Evolutionary conservation across 2,329 filamentous ascomycete species (phyloP), one percentile per base, ranked within the genome.

Genomic region (Daldinia sp.): DNA sequence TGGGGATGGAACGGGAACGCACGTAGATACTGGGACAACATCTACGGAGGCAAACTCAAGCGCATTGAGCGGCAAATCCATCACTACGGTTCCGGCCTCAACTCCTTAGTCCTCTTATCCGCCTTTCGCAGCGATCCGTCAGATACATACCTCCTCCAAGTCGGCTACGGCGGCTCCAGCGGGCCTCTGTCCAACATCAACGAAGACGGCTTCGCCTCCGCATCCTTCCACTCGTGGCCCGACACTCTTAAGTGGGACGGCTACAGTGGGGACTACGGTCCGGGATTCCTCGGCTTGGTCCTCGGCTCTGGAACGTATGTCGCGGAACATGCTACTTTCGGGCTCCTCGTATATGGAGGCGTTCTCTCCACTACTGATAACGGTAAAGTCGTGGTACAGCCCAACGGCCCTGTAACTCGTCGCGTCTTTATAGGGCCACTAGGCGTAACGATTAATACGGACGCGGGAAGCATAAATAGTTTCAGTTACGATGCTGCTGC

Each of bases 1-100:
- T 89, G 88, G 88, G 88, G 85, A 2, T 89, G 85, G 85, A 88
- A 89, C 58, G 87, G 87, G 12, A 89, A 89, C 68, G 86, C 87
- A 0, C 81, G 88, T 1, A 78, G 87, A 5, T 89, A 89, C 75
- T 89, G 87, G 87, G 87, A 89, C 72, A 87, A 87, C 59, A 76
- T 85, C 55, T 83, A 83, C 60, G 81, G 75, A 6, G 82, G 81
- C 26, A 84, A 84, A 65, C 78, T 83, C 4, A 59, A 73, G 4
- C 76, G 79, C 10, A 82, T 83, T 30, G 82, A 84, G 72, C 81
- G 82, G 3, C 85, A 87, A 75, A 84, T 89, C 65, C 87, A 90
- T 72, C 88, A 90, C 76, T 90, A 89, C 70, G 87, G 87, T 18
- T 88, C 86, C 0, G 85, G 81, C 0, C 83, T 89, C 5, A 89